These are phyloP conservation scores for Tremella yokohamensis DNA, from an alignment of 768 basidiomycete species.

Conservation along the genomic window DNA sequence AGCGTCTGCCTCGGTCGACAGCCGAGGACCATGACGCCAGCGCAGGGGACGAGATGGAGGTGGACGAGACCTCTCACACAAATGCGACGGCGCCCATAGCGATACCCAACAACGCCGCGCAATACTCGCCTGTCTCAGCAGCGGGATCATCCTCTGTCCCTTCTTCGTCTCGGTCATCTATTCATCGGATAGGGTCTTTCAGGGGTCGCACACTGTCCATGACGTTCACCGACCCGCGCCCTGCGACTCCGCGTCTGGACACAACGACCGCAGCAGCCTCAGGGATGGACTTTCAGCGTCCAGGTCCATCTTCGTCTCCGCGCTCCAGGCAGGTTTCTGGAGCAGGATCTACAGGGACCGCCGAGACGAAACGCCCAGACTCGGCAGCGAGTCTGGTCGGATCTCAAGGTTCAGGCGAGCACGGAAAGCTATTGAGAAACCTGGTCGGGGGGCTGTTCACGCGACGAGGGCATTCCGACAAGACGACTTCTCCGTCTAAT, in stretches of 20 bases:
- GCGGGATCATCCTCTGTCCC: constrained; percentile 33
- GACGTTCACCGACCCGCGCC: constrained; percentile 16
- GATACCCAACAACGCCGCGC: not conserved
- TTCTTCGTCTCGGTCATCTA: constrained; percentile 34
- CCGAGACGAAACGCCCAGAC: constrained; percentile 3
- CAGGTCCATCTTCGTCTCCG: constrained; percentile 5
- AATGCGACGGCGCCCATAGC: not conserved
- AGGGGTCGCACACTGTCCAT: constrained; percentile 15
- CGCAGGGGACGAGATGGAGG: constrained; percentile 13
- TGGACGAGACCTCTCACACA: not conserved
- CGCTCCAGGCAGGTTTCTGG: not conserved
- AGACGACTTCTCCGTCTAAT: no score
- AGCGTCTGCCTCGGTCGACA: not conserved
- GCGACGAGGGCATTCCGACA: not conserved
- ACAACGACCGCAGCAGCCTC: constrained; percentile 5
- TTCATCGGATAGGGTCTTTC: constrained; percentile 12
- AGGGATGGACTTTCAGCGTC: not conserved
- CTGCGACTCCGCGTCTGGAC: constrained; percentile 30
- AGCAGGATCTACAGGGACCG: not conserved
- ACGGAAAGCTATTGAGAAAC: constrained; percentile 27
- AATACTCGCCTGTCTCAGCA: constrained; percentile 15
- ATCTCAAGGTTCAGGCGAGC: constrained; percentile 1
- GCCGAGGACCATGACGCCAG: not conserved
- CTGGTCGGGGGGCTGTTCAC: constrained; percentile 39
- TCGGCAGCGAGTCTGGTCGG: not conserved